These are phyloP conservation scores for Malassezia equina DNA, from an alignment of 1,284 basidiomycete species.

Conservation along the genomic window DNA sequence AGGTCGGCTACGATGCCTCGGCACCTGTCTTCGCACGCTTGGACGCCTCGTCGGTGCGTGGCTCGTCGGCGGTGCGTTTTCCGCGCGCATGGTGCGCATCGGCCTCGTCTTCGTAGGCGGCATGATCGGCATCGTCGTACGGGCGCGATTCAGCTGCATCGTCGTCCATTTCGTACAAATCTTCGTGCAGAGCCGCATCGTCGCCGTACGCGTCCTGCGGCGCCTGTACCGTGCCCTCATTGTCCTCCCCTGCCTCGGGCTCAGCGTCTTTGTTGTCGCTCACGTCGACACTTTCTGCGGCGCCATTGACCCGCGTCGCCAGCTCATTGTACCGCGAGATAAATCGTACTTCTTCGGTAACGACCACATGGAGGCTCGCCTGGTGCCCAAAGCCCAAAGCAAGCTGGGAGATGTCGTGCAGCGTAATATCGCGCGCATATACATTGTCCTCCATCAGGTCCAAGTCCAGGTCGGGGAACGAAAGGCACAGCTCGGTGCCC, in stretches of 20 bases:
- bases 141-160: not conserved
- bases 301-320: constrained; percentile 27
- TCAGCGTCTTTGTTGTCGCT: not conserved
- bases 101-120: not conserved
- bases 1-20: not conserved
- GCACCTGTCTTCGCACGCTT: not conserved
- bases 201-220: not conserved
- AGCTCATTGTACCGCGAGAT: constrained; percentile 41
- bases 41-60: not conserved
- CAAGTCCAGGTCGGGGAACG: constrained; percentile 34
- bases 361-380: constrained; percentile 31
- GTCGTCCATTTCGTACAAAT: constrained; percentile 12
- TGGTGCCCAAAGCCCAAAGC: constrained; percentile 28
- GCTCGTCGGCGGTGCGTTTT: not conserved
- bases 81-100: not conserved
- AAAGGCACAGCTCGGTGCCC: constrained; percentile 28
- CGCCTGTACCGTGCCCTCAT: constrained; percentile 1
- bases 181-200: constrained; percentile 3
- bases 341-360: constrained; percentile 33
- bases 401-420: constrained; percentile 36
- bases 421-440: constrained; percentile 37
- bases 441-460: constrained; percentile 37
- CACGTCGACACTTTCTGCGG: constrained; percentile 10
- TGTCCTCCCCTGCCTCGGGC: constrained; percentile 5
- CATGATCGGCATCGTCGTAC: constrained; percentile 1